Evolutionary conservation across 2,329 filamentous ascomycete genomes (phyloP), one percentile per base, ranked within the genome.

Genomic region (Colletotrichum tofieldiae): DNA sequence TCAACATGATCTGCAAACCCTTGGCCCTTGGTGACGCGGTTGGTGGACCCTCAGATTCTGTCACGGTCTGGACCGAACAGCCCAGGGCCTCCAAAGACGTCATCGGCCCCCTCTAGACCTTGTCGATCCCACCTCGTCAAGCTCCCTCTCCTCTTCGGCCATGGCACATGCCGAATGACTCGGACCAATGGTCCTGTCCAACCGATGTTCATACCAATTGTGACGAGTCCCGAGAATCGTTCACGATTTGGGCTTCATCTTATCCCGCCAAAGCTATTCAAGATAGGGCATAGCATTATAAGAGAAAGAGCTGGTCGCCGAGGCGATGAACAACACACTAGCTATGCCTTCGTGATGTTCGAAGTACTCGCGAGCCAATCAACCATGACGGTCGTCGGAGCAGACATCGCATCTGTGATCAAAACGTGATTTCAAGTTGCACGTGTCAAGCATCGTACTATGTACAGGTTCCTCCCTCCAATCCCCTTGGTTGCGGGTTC

Each of bases 1-100:
- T 29, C 37, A 18, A 45, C 18, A 7, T n/a, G 61, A 55, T 64
- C 61, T 26, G 47, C 62, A 47, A 59, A 72, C 52, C 65, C 45
- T 55, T 49, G 66, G 29, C 32, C 18, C 26, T 39, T n/a, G 54
- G 52, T 72, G 70, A 64, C 70, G 65, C 70, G 59, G n/a, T 58
- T 20, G 39, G 59, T 49, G 66, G 55, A 39, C 45, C 35, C 51
- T 32, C 29, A 45, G 41, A 41, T 41, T 41, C 65, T 26, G 47
- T 32, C 59, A 32, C 47, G 59, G 70, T 55, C 65, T 70, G 60
- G 59, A 64, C 52, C 70, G 59, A 54, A 49, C n/a, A 37, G 41
- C 47, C 43, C 45, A 29, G 54, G 26, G 56, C 23, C 43, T 43
- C 32, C 39, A 32, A 14, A 54, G 62, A 72, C 65, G 70, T 72